Evolutionary conservation across 208 protist species (phyloP).

Genomic region (Phytomonas francai): DNA sequence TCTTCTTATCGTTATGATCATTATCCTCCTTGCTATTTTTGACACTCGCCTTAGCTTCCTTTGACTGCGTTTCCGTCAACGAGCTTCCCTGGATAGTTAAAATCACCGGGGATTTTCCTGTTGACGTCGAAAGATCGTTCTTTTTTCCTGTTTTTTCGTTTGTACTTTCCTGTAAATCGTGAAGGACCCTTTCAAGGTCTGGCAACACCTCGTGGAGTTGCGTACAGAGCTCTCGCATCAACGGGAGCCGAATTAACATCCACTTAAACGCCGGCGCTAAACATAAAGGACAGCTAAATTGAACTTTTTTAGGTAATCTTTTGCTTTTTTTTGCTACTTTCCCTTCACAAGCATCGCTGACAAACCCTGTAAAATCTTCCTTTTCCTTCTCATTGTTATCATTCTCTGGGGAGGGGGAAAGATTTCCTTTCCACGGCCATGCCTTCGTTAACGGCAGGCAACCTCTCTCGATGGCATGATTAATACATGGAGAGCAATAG

Average conservation of each 20-base stretch:
- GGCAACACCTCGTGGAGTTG: conserved; percentile 14
- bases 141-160: not conserved
- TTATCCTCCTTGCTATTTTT: no score
- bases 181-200: conserved; percentile 17
- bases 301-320: no score
- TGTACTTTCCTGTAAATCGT: not conserved
- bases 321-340: no score
- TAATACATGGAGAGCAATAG: conserved; percentile 74
- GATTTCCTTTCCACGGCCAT: conserved; percentile 22
- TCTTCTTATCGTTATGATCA: conserved; percentile 71
- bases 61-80: no score
- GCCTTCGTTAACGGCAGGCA: conserved; percentile 19
- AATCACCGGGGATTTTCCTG: no score
- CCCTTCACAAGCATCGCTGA: conserved; percentile 36
- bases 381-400: not conserved
- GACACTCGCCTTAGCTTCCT: no score
- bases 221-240: conserved; percentile 33
- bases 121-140: not conserved
- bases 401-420: not conserved
- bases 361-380: conserved; percentile 19
- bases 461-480: conserved; percentile 49
- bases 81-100: no score
- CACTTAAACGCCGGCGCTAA: conserved; percentile 57
- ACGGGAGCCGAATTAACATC: conserved; percentile 41
- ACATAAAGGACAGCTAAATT: no score